Evolutionary conservation across 2,329 filamentous ascomycete genomes (phyloP).

Genomic region (Exophiala sp.): DNA sequence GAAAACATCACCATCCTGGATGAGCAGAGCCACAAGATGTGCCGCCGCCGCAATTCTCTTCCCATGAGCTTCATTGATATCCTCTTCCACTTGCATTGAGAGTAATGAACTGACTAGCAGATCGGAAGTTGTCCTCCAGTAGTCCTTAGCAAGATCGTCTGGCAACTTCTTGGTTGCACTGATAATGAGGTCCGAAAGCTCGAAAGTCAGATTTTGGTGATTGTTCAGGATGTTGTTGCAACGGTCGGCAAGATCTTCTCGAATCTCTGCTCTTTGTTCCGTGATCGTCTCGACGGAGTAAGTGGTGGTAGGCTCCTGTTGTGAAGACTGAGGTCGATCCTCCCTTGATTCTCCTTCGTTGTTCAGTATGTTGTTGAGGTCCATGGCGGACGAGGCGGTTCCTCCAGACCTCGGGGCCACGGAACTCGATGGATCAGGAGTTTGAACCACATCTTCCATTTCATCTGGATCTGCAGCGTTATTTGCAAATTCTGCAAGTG

Average conservation of each 20-base stretch:
- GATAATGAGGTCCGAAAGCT: slow-evolving; percentile 80
- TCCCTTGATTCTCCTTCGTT: slow-evolving; percentile 6
- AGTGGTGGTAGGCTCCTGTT: not conserved
- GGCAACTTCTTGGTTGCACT: slow-evolving; percentile 63
- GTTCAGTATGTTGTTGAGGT: slow-evolving; percentile 24
- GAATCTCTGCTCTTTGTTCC: slow-evolving; percentile 66
- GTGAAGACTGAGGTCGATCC: not conserved
- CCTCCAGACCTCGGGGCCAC: not conserved
- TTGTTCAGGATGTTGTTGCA: slow-evolving; percentile 86
- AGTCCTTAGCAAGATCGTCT: slow-evolving; percentile 55
- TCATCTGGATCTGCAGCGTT: slow-evolving; percentile 16
- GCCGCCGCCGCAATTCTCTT: slow-evolving; percentile 85
- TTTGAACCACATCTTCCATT: slow-evolving; percentile 12
- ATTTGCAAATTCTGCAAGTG: slow-evolving; percentile 6
- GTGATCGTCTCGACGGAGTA: slow-evolving; percentile 72
- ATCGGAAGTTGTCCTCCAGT: slow-evolving; percentile 70
- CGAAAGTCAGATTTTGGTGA: slow-evolving; percentile 84
- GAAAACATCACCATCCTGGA: slow-evolving; percentile 81
- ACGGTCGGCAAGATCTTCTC: slow-evolving; percentile 77
- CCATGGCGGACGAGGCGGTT: slow-evolving; percentile 18
- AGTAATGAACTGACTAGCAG: slow-evolving; percentile 82
- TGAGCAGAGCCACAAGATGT: slow-evolving; percentile 74
- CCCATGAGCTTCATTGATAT: slow-evolving; percentile 53
- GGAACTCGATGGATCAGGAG: not conserved
- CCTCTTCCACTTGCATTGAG: slow-evolving; percentile 58